Evolutionary conservation across 108 stramenopile species (phyloP).

Genomic region (Cyclotella cryptica): DNA sequence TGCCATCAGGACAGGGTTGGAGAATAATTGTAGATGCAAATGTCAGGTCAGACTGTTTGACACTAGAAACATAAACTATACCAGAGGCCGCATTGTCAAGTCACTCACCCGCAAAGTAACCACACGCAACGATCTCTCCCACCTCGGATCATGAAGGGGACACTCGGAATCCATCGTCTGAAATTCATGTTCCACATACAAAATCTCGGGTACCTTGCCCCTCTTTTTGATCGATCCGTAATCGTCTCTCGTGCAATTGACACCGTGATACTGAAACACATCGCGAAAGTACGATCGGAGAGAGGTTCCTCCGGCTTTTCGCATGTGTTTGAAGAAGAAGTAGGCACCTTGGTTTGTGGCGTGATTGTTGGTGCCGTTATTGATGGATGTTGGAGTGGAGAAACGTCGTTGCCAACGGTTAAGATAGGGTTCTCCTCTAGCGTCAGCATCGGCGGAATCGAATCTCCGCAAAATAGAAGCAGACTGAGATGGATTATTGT

Average conservation of each 20-base stretch:
- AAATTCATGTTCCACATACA: conserved; percentile 46
- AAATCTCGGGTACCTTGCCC: not conserved
- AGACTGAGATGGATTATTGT: not conserved
- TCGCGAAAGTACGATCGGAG: conserved; percentile 32
- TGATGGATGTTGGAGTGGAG: not conserved
- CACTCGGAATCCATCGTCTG: conserved; percentile 37
- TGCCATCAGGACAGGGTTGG: not conserved
- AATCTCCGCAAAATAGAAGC: not conserved
- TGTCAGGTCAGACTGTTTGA: no score
- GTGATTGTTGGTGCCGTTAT: no score
- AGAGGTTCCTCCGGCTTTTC: conserved; percentile 41
- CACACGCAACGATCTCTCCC: conserved; percentile 27
- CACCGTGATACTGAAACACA: conserved; percentile 25
- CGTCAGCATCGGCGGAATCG: no score
- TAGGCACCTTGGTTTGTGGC: conserved; percentile 3
- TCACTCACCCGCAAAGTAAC: conserved; percentile 27
- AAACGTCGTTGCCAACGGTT: conserved; percentile 24
- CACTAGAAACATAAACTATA: no score
- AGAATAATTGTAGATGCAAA: not conserved
- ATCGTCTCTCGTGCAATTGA: conserved; percentile 9
- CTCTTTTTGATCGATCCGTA: not conserved
- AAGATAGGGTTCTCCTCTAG: conserved; percentile 8
- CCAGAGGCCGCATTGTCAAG: no score
- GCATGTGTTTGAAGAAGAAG: conserved; percentile 42
- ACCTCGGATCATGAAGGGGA: conserved; percentile 23